Evolutionary conservation across 83 land plant genomes (phyloP), one percentile per base, ranked within the genome.

Genomic region (Isoetes engelmannii): DNA sequence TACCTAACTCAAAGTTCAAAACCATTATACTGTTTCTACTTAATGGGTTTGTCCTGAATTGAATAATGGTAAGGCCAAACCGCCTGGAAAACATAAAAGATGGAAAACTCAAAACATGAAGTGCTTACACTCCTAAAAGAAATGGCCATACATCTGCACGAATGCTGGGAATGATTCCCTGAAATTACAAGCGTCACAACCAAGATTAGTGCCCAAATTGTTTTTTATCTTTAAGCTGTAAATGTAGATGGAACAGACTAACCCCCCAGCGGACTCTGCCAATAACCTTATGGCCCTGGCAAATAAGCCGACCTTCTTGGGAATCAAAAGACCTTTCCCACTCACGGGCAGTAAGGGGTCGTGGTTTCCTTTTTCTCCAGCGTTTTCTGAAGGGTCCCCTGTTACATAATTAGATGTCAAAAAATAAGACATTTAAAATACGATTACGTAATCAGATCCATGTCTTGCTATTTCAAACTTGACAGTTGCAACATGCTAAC

Each of bases 241-340:
- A 12, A 59, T 19, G 1, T 42, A 59, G n/a, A n/a, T 15, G 20
- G 15, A 8, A 59, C 12, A 59, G 62, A 12, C 62, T 59, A 20
- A 59, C 62, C 62, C 62, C 62, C 62, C 62, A 59, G 12, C 62
- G 62, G 28, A 59, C 62, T 59, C 28, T 59, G 19, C 28, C 1
- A 59, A 59, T 12, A 18, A 59, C 10, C 62, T 59, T 59, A 7
- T 59, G 28, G 18, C 28, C 9, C 28, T 19, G 18, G 19, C 28
- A 18, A 12, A 18, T 18, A 8, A 37, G 8, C 10, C 18, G 62
- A 59, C 62, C 28, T 8, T 42, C 62, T 12, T 59, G 28, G 8
- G 12, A 9, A 8, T 42, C 62, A 18, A 59, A 59, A 4, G 9
- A 12, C 12, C 28, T 10, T 19, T 59, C 62, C 62, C 62, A 59